Evolutionary conservation across 1,284 basidiomycete species (phyloP).

Genomic region (Stereum hirsutum): DNA sequence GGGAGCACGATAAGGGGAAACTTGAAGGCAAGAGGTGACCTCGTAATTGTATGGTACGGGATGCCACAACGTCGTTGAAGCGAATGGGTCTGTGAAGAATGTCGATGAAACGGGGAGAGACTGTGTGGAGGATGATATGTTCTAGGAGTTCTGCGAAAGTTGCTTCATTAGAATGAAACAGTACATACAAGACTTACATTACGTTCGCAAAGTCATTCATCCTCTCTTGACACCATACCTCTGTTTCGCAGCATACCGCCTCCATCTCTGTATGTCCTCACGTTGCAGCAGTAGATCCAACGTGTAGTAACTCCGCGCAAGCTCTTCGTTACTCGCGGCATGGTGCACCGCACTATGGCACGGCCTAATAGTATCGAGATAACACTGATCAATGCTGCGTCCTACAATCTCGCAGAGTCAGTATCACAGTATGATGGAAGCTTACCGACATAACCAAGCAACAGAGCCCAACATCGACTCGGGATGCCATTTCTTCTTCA

Average conservation of each 20-base stretch:
- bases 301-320: constrained; percentile 39
- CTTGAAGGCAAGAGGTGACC: not conserved
- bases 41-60: too few species aligned
- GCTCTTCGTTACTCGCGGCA: constrained; percentile 37
- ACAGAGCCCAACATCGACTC: constrained; percentile 42
- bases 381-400: too few species aligned
- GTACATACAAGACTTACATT: not conserved
- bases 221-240: constrained; percentile 28
- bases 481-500: constrained; percentile 46
- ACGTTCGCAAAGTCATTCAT: constrained; percentile 8
- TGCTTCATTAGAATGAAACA: not conserved
- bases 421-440: not conserved
- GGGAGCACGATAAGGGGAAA: not conserved
- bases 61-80: too few species aligned
- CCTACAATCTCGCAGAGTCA: too few species aligned
- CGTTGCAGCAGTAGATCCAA: constrained; percentile 36
- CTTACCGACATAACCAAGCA: constrained; percentile 46
- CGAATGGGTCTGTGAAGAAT: not conserved
- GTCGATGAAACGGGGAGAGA: not conserved
- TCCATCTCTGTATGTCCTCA: constrained; percentile 47
- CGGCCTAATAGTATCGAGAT: constrained; percentile 20
- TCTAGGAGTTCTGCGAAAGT: not conserved
- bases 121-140: not conserved
- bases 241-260: constrained; percentile 42
- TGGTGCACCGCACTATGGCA: constrained; percentile 45